Conservation (phyloP, 2,329 filamentous ascomycete species). For the Diplodia seriata region DNA sequence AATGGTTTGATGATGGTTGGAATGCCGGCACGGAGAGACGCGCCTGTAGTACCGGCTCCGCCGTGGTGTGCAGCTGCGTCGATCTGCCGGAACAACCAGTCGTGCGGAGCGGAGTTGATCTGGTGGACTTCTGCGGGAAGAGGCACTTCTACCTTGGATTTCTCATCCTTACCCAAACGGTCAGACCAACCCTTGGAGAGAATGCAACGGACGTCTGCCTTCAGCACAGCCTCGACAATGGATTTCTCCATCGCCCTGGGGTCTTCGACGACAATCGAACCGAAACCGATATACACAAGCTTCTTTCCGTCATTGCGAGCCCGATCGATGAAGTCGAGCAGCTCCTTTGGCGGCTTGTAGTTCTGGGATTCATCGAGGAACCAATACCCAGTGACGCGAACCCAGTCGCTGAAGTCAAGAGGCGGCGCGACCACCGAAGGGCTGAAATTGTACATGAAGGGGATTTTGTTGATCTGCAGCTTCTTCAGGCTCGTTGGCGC, state of each 20-base stretch:
- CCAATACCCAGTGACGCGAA: constrained; percentile 97
- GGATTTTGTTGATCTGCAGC: constrained; percentile 96
- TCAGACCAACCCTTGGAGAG: constrained; percentile 98
- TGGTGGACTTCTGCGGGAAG: constrained; percentile 82
- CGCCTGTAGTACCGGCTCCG: constrained; percentile 92
- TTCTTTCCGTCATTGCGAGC: constrained; percentile 85
- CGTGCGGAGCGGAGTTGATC: constrained; percentile 91
- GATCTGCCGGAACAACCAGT: constrained; percentile 94
- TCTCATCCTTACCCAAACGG: constrained; percentile 63
- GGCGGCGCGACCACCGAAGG: constrained; percentile 92
- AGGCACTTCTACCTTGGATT: constrained; percentile 59
- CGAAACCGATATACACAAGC: constrained; percentile 95
- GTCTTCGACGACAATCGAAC: constrained; percentile 92
- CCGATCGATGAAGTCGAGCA: constrained; percentile 76
- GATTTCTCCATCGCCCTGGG: constrained; percentile 87
- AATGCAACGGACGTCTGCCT: constrained; percentile 92
- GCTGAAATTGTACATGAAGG: constrained; percentile 97
- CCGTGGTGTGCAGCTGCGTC: constrained; percentile 95
- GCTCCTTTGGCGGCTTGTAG: constrained; percentile 77
- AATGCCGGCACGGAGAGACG: constrained; percentile 86
- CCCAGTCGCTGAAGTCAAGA: constrained; percentile 96
- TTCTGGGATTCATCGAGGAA: constrained; percentile 78
- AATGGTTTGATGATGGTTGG: constrained; percentile 96
- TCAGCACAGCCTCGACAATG: constrained; percentile 89
- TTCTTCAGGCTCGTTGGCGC: constrained; percentile 85